A percentile compares a stretch with the other conserved stretches of the same genome.
phyloP scores from a whole-genome alignment of 169 alveolate genomes.

The Eimeria acervulina region DNA sequence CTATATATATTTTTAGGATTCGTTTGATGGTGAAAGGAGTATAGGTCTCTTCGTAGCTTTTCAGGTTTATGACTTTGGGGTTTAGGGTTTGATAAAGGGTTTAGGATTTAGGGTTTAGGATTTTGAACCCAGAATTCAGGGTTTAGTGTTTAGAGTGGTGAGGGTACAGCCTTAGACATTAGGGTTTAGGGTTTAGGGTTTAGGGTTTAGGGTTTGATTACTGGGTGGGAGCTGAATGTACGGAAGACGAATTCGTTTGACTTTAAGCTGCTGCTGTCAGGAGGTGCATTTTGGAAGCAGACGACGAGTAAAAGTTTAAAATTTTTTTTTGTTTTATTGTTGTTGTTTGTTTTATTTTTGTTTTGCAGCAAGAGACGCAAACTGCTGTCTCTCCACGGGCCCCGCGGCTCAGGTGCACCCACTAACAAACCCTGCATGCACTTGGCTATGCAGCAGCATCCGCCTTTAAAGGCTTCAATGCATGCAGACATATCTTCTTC shows the following conservation, averaged over 20 bases:
- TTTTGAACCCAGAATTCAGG: neutral
- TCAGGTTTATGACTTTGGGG: no score
- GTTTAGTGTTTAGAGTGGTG: neutral
- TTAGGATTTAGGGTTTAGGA: neutral
- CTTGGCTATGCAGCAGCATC: neutral
- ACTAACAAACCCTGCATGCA: constrained; percentile 19
- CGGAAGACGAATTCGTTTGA: constrained; percentile 65
- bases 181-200: neutral
- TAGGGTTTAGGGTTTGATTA: neutral
- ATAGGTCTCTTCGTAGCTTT: no score
- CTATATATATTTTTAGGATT: no score
- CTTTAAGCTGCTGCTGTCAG: constrained; percentile 26
- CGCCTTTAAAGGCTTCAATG: constrained; percentile 34
- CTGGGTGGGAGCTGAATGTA: constrained; percentile 51
- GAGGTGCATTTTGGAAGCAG: constrained; percentile 35
- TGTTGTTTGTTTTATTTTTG: neutral
- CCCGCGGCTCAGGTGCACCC: constrained; percentile 43
- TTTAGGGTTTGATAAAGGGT: no score
- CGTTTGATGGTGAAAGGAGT: no score
- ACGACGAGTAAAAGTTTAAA: neutral
- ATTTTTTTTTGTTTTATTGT: neutral
- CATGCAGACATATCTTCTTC: constrained; percentile 31
- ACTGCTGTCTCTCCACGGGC: constrained; percentile 68
- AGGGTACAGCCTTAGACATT: no score
- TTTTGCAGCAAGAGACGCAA: neutral